Conservation (phyloP, 371 early-diverging fungal species). For the Mycotypha africana region DNA sequence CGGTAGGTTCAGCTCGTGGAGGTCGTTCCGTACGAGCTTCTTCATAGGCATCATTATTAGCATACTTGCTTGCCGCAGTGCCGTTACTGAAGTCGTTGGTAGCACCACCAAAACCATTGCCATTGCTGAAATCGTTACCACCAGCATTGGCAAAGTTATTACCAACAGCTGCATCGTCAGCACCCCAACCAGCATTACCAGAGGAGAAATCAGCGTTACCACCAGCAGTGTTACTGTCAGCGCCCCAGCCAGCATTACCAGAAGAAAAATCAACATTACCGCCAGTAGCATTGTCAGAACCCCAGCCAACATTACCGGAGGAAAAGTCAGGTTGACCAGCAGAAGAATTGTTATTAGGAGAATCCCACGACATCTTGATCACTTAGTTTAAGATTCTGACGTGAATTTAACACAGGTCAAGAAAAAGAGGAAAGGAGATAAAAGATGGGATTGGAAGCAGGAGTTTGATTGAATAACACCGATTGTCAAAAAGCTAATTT, state of each 20-base stretch:
- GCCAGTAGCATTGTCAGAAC: neutral
- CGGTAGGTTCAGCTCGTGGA: constrained; percentile 17
- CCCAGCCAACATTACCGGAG: constrained; percentile 2
- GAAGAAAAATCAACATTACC: constrained; percentile 1
- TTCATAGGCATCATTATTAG: neutral
- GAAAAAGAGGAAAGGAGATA: too few species aligned
- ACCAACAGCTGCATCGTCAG: neutral
- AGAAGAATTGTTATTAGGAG: neutral
- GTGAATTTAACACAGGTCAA: too few species aligned
- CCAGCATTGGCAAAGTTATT: neutral
- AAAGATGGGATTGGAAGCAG: too few species aligned
- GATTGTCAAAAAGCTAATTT: too few species aligned
- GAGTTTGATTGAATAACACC: too few species aligned
- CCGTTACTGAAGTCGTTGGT: too few species aligned
- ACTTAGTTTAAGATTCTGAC: too few species aligned
- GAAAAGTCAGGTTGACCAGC: neutral
- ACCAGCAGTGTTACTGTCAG: neutral
- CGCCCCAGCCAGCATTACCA: constrained; percentile 1
- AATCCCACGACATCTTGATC: too few species aligned
- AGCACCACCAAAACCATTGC: too few species aligned
- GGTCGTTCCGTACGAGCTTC: constrained; percentile 6
- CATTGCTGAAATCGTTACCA: neutral
- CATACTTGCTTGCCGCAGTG: too few species aligned
- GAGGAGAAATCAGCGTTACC: constrained; percentile 1
- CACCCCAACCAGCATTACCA: constrained; percentile 1